Percentiles rank a stretch among this genome's conserved stretches.
Evolutionary conservation across 495 filamentous ascomycete species (phyloP).

Genomic region (Viridothelium virens): DNA sequence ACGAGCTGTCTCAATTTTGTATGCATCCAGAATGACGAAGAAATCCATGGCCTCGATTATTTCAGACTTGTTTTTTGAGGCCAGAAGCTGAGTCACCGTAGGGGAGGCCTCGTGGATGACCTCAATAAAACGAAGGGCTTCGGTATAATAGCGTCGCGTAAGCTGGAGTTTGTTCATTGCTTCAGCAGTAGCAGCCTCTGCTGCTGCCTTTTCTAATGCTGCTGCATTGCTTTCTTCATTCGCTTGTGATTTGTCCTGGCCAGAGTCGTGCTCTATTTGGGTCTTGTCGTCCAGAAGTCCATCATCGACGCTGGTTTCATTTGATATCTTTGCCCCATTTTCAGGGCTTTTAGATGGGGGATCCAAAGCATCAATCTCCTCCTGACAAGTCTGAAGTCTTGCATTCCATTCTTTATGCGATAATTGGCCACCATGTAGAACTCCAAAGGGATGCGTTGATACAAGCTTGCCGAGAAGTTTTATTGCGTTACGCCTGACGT

Average conservation of each 20-base stretch:
- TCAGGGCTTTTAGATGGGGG: slow-evolving; percentile 72
- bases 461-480: slow-evolving; percentile 82
- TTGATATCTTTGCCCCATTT: slow-evolving; percentile 53
- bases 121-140: slow-evolving; percentile 90
- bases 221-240: slow-evolving; percentile 53
- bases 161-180: slow-evolving; percentile 76
- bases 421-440: slow-evolving; percentile 83
- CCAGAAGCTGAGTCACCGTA: slow-evolving; percentile 74
- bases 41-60: slow-evolving; percentile 99
- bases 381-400: slow-evolving; percentile 69
- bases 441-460: slow-evolving; percentile 85
- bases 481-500: slow-evolving; percentile 90
- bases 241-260: slow-evolving; percentile 54
- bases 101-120: slow-evolving; percentile 75
- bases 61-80: slow-evolving; percentile 93
- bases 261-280: slow-evolving; percentile 58
- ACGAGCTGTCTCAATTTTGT: slow-evolving; percentile 88
- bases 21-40: slow-evolving; percentile 87
- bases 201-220: slow-evolving; percentile 59
- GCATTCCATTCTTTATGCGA: slow-evolving; percentile 75
- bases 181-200: slow-evolving; percentile 67
- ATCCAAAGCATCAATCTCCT: slow-evolving; percentile 70
- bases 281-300: slow-evolving; percentile 86
- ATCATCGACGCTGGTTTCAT: slow-evolving; percentile 57
- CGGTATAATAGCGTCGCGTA: slow-evolving; percentile 80